Evolutionary conservation across 768 basidiomycete species (phyloP), one percentile per base, ranked within the genome.

Genomic region (Neoboletus brunneissimus): DNA sequence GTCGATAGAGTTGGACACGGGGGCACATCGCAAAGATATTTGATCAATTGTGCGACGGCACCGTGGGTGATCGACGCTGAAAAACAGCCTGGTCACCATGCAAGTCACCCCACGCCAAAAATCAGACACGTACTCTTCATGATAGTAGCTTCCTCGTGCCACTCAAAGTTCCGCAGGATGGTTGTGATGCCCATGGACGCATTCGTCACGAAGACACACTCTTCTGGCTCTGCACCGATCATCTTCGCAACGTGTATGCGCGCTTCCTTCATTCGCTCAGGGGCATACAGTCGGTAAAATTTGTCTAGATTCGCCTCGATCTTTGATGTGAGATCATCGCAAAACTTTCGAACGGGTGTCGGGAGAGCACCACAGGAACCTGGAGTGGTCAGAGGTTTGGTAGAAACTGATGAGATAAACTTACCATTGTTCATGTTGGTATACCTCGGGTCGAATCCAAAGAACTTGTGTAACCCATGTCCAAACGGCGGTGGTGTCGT

Each of bases 101-200:
- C 16, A 45, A 18, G 9, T 16, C 20, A 8, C 20, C 13, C 9
- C 38, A 29, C 15, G 10, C 31, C 18, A 20, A 45, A 23, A 51
- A 32, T 59, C 41, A 16, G 41, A 51, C 12, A 7, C 32, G 13
- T 32, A 34, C 32, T 35, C 32, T 34, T 34, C 22, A 47, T 3
- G n/a, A 47, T 31, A 16, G 15, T 63, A 67, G 91, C 88, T 2
- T 78, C 87, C 15, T 80, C 70, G 31, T 79, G 74, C 87, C 87
- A 89, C 31, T 81, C 75, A 37, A 91, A 75, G 56, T 87, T 87
- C 40, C 79, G 70, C 23, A 88, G 64, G 42, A 91, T 74, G 9
- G 81, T 86, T 61, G 86, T 86, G 40, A 90, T 61, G 3, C 55
- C 47, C 54, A 56, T 32, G 25, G 31, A 27, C 5, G 53, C 45